Conservation (phyloP, 2,329 filamentous ascomycete species). For the Chaetomium strumarium region DNA sequence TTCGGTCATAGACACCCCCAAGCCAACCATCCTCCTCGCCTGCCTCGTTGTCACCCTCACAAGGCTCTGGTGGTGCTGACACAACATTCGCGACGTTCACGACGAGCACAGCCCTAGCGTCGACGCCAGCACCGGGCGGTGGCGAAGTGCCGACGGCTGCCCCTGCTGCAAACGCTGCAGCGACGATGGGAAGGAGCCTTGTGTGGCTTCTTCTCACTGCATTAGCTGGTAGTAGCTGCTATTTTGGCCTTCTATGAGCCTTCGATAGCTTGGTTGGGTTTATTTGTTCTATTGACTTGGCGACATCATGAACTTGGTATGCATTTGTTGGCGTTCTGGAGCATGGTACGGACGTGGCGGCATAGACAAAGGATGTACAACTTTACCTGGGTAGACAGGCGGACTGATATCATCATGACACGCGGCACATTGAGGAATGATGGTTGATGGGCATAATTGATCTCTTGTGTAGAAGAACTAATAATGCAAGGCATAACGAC, state of each 20-base stretch:
- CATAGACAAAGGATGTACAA: background rate
- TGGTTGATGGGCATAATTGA: no score
- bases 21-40: background rate
- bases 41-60: slow-evolving; percentile 2
- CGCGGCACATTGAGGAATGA: no score
- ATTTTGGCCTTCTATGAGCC: background rate
- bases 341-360: background rate
- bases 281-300: background rate
- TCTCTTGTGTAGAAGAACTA: background rate
- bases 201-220: background rate
- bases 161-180: background rate
- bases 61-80: background rate
- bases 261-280: background rate
- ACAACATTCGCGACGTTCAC: slow-evolving; percentile 7
- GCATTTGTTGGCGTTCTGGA: slow-evolving; percentile 5
- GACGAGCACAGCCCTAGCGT: background rate
- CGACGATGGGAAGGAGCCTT: background rate
- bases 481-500: background rate
- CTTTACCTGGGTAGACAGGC: background rate
- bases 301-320: background rate
- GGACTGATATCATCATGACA: background rate
- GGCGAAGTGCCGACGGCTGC: slow-evolving; percentile 2
- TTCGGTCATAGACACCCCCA: slow-evolving; percentile 3
- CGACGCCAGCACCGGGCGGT: background rate
- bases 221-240: background rate